Percentiles rank a stretch among this genome's conserved stretches.
phyloP scores from a whole-genome alignment of 2,329 filamentous ascomycete genomes.

The Aspergillus fructus region DNA sequence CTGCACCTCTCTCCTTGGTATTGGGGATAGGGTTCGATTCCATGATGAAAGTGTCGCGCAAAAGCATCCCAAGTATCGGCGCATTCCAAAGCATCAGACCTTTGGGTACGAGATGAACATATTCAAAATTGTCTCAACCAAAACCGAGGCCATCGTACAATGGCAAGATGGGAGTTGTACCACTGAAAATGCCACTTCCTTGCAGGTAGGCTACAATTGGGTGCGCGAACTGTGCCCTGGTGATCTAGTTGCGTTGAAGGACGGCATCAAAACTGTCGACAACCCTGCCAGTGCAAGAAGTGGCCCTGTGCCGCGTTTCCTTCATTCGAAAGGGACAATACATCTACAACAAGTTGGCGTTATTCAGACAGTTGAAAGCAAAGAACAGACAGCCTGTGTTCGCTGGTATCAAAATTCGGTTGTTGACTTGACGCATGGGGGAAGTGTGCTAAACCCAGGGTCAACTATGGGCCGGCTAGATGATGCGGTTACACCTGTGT shows the following conservation, averaged over 20 bases:
- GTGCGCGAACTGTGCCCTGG: conserved; percentile 60
- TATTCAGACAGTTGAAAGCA: conserved; percentile 55
- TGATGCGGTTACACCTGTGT: conserved; percentile 51
- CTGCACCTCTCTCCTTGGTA: conserved; percentile 35
- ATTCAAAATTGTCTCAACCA: conserved; percentile 51
- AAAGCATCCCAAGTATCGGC: conserved; percentile 52
- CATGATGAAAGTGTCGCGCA: conserved; percentile 52
- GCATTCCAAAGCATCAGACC: conserved; percentile 48
- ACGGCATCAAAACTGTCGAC: conserved; percentile 29
- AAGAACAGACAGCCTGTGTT: conserved; percentile 57
- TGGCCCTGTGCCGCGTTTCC: neutral
- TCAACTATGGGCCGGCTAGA: conserved; percentile 45
- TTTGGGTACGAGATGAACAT: conserved; percentile 61
- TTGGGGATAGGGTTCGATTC: conserved; percentile 56
- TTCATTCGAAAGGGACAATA: conserved; percentile 7
- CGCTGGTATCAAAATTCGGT: conserved; percentile 51
- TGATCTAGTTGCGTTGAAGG: conserved; percentile 53
- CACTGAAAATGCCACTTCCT: conserved; percentile 43
- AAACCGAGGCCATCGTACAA: conserved; percentile 52
- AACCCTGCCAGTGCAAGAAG: neutral
- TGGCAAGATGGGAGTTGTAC: conserved; percentile 60
- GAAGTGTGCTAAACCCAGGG: conserved; percentile 39
- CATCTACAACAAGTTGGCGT: conserved; percentile 54
- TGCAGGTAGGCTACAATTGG: conserved; percentile 31
- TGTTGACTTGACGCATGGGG: conserved; percentile 35